Percentiles rank a stretch among this genome's conserved stretches.
Evolutionary conservation across 352 stramenopile species (phyloP).

Genomic region (Nothophytophthora sp.): DNA sequence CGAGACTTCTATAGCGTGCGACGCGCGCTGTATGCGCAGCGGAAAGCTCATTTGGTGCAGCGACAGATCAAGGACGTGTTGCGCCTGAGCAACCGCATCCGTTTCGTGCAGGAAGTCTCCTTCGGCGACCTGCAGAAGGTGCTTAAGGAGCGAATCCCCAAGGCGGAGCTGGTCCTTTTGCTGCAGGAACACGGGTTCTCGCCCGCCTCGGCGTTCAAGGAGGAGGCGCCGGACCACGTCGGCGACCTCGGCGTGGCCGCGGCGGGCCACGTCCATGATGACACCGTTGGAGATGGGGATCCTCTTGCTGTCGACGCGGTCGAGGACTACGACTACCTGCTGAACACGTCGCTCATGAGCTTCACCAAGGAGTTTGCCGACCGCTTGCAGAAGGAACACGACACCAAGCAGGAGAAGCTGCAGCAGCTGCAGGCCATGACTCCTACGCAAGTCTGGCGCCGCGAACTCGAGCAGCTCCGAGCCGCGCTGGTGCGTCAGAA

Average conservation of each 20-base stretch:
- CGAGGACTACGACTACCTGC: conserved; percentile 96
- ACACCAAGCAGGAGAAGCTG: conserved; percentile 89
- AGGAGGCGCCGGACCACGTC: conserved; percentile 32
- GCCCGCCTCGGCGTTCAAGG: conserved; percentile 50
- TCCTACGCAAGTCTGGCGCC: conserved; percentile 88
- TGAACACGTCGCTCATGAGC: conserved; percentile 98
- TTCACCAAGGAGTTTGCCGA: conserved; percentile 96
- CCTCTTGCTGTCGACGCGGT: conserved; percentile 26
- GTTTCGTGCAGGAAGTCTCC: conserved; percentile 97
- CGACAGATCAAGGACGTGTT: conserved; percentile 85
- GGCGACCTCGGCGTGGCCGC: conserved; percentile 23
- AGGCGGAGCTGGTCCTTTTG: conserved; percentile 53
- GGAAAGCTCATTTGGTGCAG: conserved; percentile 81
- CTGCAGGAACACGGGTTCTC: conserved; percentile 50
- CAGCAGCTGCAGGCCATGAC: conserved; percentile 83
- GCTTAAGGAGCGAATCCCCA: conserved; percentile 73
- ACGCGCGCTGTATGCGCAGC: conserved; percentile 84
- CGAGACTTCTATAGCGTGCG: conserved; percentile 94
- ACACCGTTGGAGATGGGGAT: conserved; percentile 26
- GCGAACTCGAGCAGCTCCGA: conserved; percentile 60
- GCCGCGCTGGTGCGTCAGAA: conserved; percentile 64
- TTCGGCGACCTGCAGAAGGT: conserved; percentile 91
- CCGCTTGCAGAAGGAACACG: conserved; percentile 90
- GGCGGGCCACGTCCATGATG: conserved; percentile 17
- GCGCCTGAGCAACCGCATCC: conserved; percentile 96